phyloP scores from a whole-genome alignment of 257 asterid species.

The Asclepias syriaca region DNA sequence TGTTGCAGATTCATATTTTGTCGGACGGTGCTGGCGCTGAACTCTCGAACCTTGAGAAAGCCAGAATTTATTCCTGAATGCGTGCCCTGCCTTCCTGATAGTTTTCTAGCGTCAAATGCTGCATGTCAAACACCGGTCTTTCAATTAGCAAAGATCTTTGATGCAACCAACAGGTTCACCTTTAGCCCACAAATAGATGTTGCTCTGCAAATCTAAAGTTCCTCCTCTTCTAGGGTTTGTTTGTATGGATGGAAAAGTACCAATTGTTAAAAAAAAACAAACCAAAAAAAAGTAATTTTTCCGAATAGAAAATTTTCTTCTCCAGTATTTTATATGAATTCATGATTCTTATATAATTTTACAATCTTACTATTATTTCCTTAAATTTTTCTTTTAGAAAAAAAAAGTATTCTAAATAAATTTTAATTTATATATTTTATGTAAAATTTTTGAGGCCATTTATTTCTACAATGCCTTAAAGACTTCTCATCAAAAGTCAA shows the following conservation, averaged over 20 bases:
- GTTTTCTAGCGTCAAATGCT: constrained; percentile 47
- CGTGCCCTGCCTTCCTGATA: constrained; percentile 70
- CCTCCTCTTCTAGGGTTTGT: neutral
- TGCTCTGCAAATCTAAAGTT: constrained; percentile 16
- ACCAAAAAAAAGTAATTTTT: too few relatives aligned
- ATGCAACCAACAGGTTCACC: constrained; percentile 47
- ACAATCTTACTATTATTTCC: too few relatives aligned
- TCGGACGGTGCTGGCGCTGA: constrained; percentile 55
- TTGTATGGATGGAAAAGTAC: neutral
- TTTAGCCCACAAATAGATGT: constrained; percentile 31
- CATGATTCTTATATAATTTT: too few relatives aligned
- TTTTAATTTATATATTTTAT: too few relatives aligned
- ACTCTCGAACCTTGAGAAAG: constrained; percentile 52
- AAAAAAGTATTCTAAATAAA: too few relatives aligned
- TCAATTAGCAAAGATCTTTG: constrained; percentile 60
- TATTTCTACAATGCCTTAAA: too few relatives aligned
- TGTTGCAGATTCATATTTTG: constrained; percentile 77
- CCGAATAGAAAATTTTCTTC: neutral
- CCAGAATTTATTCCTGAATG: constrained; percentile 65
- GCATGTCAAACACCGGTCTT: constrained; percentile 49
- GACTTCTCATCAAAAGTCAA: too few relatives aligned
- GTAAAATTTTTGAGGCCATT: too few relatives aligned
- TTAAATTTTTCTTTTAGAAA: too few relatives aligned
- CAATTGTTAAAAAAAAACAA: neutral
- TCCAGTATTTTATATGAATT: too few relatives aligned